phyloP scores from a whole-genome alignment of 192 early-diverging fungal genomes.

The Lunasporangiospora selenospora region DNA sequence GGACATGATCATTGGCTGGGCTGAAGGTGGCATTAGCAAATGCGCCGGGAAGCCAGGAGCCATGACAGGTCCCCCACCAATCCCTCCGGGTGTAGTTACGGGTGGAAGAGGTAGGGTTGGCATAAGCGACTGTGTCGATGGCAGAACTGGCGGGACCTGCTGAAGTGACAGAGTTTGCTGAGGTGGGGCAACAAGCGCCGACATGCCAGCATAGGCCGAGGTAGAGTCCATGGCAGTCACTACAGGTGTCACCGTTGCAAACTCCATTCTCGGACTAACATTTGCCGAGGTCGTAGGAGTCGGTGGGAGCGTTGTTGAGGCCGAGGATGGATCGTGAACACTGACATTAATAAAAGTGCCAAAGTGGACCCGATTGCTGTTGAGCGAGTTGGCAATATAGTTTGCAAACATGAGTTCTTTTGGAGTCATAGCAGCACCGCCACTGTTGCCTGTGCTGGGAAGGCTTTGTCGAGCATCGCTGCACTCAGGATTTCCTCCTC shows the following conservation, averaged over 20 bases:
- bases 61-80: too few relatives aligned
- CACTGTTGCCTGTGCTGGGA: too few relatives aligned
- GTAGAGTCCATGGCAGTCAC: too few relatives aligned
- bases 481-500: not conserved
- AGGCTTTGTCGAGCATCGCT: too few relatives aligned
- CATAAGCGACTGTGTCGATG: not conserved
- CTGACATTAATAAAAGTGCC: conserved; percentile 12
- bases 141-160: too few relatives aligned
- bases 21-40: not conserved
- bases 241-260: too few relatives aligned
- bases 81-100: too few relatives aligned
- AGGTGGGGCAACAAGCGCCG: too few relatives aligned
- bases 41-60: too few relatives aligned
- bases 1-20: not conserved
- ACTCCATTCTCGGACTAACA: conserved; percentile 7
- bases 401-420: conserved; percentile 14
- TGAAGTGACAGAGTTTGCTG: too few relatives aligned
- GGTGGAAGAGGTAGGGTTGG: not conserved
- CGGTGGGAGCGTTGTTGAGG: conserved; percentile 23
- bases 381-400: conserved; percentile 1
- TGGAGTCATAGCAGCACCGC: too few relatives aligned
- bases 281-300: conserved; percentile 36
- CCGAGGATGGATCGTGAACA: conserved; percentile 8
- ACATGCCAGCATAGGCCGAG: too few relatives aligned
- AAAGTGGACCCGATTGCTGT: conserved; percentile 19